These are phyloP conservation scores for Podochytrium sp. DNA, from an alignment of 192 early-diverging fungal genomes.

Conservation along the genomic window DNA sequence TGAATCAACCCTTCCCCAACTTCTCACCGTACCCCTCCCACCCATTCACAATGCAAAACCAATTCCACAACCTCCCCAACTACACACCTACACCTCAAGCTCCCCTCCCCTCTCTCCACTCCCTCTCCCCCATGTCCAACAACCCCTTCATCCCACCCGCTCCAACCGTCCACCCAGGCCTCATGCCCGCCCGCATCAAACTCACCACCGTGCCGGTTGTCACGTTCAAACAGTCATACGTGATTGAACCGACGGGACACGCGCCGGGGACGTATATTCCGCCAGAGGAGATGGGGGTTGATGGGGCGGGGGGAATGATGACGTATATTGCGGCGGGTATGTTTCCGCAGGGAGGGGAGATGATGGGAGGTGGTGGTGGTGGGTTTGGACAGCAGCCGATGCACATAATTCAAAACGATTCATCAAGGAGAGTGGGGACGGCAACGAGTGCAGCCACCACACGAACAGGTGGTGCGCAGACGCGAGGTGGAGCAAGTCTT, in stretches of 20 bases:
- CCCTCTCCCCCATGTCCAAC: background rate
- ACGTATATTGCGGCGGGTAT: conserved; percentile 14
- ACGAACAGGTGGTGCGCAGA: background rate
- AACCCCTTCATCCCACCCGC: background rate
- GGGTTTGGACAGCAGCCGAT: background rate
- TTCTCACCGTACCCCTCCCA: background rate
- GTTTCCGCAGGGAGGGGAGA: background rate
- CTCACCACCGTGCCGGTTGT: conserved; percentile 23
- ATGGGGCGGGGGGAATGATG: background rate
- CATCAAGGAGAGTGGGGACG: background rate
- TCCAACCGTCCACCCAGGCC: conserved; percentile 9
- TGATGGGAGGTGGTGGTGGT: background rate
- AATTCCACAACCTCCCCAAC: background rate
- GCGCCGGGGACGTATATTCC: conserved; percentile 23
- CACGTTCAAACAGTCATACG: conserved; percentile 23
- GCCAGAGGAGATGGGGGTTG: conserved; percentile 19
- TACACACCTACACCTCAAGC: background rate
- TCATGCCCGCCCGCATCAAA: conserved; percentile 16
- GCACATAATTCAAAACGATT: background rate
- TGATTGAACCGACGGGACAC: conserved; percentile 30
- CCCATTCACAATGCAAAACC: background rate
- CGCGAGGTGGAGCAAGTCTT: background rate
- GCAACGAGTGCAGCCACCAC: background rate
- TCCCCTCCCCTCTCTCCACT: background rate
- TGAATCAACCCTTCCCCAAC: background rate